Evolutionary conservation across 2,329 filamentous ascomycete genomes (phyloP), one percentile per base, ranked within the genome.

Genomic region (Paracamarosporium sp.): DNA sequence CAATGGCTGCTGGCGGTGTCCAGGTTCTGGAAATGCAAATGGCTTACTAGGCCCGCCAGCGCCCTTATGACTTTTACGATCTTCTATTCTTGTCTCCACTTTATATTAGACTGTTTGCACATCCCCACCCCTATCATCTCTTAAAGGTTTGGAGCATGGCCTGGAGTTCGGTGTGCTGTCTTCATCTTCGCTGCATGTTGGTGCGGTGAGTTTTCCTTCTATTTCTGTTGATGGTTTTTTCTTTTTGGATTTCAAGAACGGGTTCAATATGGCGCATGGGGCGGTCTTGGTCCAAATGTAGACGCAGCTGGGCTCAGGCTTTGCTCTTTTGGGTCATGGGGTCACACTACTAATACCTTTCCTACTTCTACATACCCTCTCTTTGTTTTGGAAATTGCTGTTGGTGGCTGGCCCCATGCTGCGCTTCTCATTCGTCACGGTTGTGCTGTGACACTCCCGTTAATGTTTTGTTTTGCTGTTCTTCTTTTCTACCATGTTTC

Each of bases 21-120:
- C 75, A 75, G 46, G 75, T 76, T 12, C 68, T 79, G 13, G 77
- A 78, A 60, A 78, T 79, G 77, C 77, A 79, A 56, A 73, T 78
- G 66, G 77, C 77, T 48, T 79, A 78, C 63, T 79, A 75, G 58
- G 27, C 40, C 11, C 57, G 45, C 36, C 50, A 43, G 40, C 46
- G 11, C 31, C 43, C 43, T 41, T 35, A 67, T 63, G 64, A 67
- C 24, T 63, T 54, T 62, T 22, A 67, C 57, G 61, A 70, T 56
- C 44, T 70, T 59, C 36, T 51, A 61, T 57, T 65, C 57, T 54
- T 64, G 45, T 65, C 55, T 60, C 56, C 55, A 65, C 35, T 68
- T 59, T 59, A 65, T 59, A 56, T 61, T 72, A 76, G 71, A 76
- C 66, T 76, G 72, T 67, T 60, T 62, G 61, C 54, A 60, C 59